Percentiles rank a stretch among this genome's conserved stretches.
phyloP scores from a whole-genome alignment of 352 stramenopile genomes.

The Pythium brassicae region DNA sequence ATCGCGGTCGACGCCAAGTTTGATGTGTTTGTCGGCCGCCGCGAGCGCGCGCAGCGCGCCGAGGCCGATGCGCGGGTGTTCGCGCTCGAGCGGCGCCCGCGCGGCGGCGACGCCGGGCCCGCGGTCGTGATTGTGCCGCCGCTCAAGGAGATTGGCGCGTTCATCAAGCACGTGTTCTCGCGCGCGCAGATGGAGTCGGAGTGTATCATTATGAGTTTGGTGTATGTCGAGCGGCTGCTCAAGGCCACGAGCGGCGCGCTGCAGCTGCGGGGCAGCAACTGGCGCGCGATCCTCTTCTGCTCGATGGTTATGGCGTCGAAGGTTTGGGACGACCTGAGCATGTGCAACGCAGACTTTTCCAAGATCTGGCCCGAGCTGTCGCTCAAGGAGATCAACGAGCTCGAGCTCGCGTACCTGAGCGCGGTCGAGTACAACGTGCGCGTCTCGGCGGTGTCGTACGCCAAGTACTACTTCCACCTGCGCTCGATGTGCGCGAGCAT shows the following conservation, averaged over 20 bases:
- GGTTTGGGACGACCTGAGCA: conserved; percentile 97
- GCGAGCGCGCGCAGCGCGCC: conserved; percentile 24
- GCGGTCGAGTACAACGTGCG: conserved; percentile 89
- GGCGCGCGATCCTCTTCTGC: conserved; percentile 93
- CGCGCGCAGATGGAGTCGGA: conserved; percentile 92
- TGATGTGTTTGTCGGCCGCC: conserved; percentile 62
- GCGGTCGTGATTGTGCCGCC: conserved; percentile 57
- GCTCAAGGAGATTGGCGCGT: conserved; percentile 87
- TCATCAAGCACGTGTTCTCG: conserved; percentile 93
- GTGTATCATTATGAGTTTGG: conserved; percentile 97
- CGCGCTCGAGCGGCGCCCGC: neutral
- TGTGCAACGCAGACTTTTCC: conserved; percentile 97
- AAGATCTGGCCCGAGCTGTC: conserved; percentile 91
- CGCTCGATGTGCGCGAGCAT: conserved; percentile 92
- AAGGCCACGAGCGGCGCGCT: conserved; percentile 83
- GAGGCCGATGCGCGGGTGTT: conserved; percentile 4
- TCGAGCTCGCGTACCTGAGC: conserved; percentile 92
- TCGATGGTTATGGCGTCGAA: conserved; percentile 97
- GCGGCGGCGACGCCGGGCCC: neutral
- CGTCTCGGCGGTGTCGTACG: conserved; percentile 82
- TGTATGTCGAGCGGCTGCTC: conserved; percentile 96
- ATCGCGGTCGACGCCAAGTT: conserved; percentile 53
- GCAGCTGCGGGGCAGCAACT: conserved; percentile 86
- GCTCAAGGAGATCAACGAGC: conserved; percentile 93
- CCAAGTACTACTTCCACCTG: conserved; percentile 97